Evolutionary conservation across 495 filamentous ascomycete species (phyloP).

Genomic region (Penicillium argentinense): DNA sequence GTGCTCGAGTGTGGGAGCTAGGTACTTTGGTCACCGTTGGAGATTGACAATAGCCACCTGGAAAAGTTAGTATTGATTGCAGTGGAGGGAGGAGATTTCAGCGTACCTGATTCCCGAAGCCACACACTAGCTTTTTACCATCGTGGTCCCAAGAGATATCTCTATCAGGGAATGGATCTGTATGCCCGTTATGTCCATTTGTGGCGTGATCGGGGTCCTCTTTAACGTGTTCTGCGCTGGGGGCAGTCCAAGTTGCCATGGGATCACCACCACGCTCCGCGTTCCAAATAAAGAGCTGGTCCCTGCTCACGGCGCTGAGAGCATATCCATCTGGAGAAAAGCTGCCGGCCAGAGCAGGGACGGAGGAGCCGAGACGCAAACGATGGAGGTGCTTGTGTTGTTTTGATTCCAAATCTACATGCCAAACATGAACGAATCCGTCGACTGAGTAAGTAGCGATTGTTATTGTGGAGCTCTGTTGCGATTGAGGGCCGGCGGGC

Average conservation of each 20-base stretch:
- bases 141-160: slow-evolving; percentile 75
- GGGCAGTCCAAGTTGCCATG: slow-evolving; percentile 59
- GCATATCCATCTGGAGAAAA: slow-evolving; percentile 74
- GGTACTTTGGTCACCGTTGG: slow-evolving; percentile 34
- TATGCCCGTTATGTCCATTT: slow-evolving; percentile 44
- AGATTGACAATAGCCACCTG: slow-evolving; percentile 48
- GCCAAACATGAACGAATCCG: slow-evolving; percentile 69
- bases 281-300: slow-evolving; percentile 71
- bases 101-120: slow-evolving; percentile 67
- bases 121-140: slow-evolving; percentile 72
- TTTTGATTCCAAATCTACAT: slow-evolving; percentile 57
- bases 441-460: slow-evolving; percentile 54
- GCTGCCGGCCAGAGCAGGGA: slow-evolving; percentile 59
- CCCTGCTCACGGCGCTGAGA: slow-evolving; percentile 65
- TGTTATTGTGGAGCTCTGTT: slow-evolving; percentile 27
- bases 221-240: slow-evolving; percentile 30
- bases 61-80: slow-evolving; percentile 9
- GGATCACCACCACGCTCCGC: slow-evolving; percentile 64
- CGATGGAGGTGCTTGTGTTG: slow-evolving; percentile 56
- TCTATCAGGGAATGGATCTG: slow-evolving; percentile 35
- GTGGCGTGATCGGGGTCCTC: slow-evolving; percentile 28
- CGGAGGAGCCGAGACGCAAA: slow-evolving; percentile 43
- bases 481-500: slow-evolving; percentile 12
- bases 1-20: background rate
- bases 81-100: background rate